Base-by-base conservation (phyloP, 805 yeast species). In the Millerozyma acaciae region DNA sequence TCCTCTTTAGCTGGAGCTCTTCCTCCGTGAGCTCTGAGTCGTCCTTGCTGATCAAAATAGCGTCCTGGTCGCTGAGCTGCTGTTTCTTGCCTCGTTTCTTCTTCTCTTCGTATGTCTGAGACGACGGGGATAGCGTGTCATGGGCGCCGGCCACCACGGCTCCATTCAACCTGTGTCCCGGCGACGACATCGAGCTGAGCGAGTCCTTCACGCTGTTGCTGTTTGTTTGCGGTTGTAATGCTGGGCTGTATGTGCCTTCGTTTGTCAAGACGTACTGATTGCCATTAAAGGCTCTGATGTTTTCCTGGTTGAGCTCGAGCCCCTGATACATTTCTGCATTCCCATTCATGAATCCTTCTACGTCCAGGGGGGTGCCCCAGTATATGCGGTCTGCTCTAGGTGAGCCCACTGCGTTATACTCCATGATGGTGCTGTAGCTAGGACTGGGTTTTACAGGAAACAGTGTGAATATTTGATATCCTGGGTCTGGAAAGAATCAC, bases 1-100 rank as follows among this genome's bases (percentile, higher is more conserved):
- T 83, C 33, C 84, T 71, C 53, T 76, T 78, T 42, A 70, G 62
- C 13, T 68, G 69, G 5, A 75, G 46, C 39, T 77, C 66, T 14
- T 55, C 60, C 35, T 65, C 70, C 8, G 50, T 53, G 27, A 66
- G 47, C 25, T 59, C 59, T 4, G 62, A 45, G 35, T 64, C 71
- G 39, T 65, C 71, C 35, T 40, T 50, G 15, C 62, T 47, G 24
- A 65, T 52, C 21, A 65, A 47, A 23, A 51, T 46, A 20, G 65
- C 60, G 42, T 65, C 72, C 30, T 50, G 53, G 21, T 61, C 69
- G 36, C 60, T 64, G 42, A 56, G 38, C 20, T 50, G 28, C 35
- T 53, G 57, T 28, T 41, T 54, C 36, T 51, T 60, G 10, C 49
- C 30, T 34, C 49, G 55, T 12, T 38, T 22, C 21, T 28, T 32